These are phyloP conservation scores for Venturia carpophila DNA, from an alignment of 2,329 filamentous ascomycete species.

Conservation along the genomic window DNA sequence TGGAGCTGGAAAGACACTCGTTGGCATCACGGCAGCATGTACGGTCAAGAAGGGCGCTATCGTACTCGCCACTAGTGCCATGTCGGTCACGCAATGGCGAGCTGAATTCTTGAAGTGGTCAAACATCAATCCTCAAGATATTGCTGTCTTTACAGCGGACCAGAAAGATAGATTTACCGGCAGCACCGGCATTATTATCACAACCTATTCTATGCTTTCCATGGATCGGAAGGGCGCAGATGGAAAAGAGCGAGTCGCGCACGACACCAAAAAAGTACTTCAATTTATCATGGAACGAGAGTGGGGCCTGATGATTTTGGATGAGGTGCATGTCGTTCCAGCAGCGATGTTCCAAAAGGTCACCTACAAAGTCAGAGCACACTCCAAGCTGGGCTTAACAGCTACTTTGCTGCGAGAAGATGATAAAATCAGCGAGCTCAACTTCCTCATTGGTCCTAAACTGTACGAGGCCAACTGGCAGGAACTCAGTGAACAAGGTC, in stretches of 20 bases:
- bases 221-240: conserved; percentile 36
- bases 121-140: conserved; percentile 90
- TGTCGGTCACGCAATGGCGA: conserved; percentile 96
- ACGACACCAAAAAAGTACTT: conserved; percentile 97
- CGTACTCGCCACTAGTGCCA: conserved; percentile 90
- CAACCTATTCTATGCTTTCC: conserved; percentile 98
- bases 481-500: conserved; percentile 91
- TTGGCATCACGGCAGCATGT: conserved; percentile 96
- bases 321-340: conserved; percentile 96
- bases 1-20: conserved; percentile 91
- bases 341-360: conserved; percentile 95
- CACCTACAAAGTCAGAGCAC: conserved; percentile 84
- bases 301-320: conserved; percentile 95
- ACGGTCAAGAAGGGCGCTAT: conserved; percentile 96
- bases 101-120: conserved; percentile 98
- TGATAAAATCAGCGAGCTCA: conserved; percentile 95
- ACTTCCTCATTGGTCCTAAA: conserved; percentile 95
- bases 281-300: conserved; percentile 80
- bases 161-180: conserved; percentile 80
- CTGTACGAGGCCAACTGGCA: conserved; percentile 99
- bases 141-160: conserved; percentile 90
- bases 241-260: conserved; percentile 65
- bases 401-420: conserved; percentile 92
- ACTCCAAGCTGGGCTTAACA: conserved; percentile 89
- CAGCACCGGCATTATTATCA: conserved; percentile 92